Conservation (phyloP, 2,329 filamentous ascomycete genomes). For the Intubia oerlemansii region DNA sequence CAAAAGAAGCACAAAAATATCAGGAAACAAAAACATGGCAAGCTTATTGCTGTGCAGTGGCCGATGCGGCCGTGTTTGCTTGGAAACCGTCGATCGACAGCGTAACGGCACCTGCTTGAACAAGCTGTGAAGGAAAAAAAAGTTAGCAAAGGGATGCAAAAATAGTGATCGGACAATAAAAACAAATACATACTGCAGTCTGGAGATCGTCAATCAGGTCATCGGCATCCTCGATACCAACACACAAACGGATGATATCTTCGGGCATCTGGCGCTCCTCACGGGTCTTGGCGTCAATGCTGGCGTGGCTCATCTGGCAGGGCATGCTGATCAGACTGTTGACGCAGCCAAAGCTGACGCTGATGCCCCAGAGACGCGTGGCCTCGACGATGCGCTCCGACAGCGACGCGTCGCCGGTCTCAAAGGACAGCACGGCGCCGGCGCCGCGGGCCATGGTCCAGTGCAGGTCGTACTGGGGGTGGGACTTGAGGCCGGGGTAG, state of each 20-base stretch:
- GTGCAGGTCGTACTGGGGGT: constrained; percentile 91
- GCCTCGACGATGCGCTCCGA: constrained; percentile 90
- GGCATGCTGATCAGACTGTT: constrained; percentile 99
- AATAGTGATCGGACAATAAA: too few relatives aligned
- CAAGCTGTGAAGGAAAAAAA: neutral
- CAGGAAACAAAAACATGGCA: too few relatives aligned
- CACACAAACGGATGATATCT: constrained; percentile 85
- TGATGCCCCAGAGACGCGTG: constrained; percentile 80
- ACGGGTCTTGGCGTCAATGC: constrained; percentile 87
- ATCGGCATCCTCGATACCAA: constrained; percentile 83
- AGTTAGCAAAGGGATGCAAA: too few relatives aligned
- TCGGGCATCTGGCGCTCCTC: constrained; percentile 82
- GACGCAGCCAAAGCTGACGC: constrained; percentile 92
- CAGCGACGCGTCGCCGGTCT: constrained; percentile 67
- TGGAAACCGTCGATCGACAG: constrained; percentile 69
- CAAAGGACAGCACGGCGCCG: constrained; percentile 86
- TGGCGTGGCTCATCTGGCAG: constrained; percentile 97
- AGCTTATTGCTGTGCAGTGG: too few relatives aligned
- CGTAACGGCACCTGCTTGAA: constrained; percentile 48
- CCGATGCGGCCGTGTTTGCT: too few relatives aligned
- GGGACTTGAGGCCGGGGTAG: constrained; percentile 82
- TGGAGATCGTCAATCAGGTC: constrained; percentile 87
- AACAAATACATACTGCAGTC: constrained; percentile 49
- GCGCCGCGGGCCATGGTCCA: constrained; percentile 89
- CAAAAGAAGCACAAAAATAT: too few relatives aligned